Evolutionary conservation across 2,329 filamentous ascomycete species (phyloP).

Genomic region (Aspergillus chevalieri): DNA sequence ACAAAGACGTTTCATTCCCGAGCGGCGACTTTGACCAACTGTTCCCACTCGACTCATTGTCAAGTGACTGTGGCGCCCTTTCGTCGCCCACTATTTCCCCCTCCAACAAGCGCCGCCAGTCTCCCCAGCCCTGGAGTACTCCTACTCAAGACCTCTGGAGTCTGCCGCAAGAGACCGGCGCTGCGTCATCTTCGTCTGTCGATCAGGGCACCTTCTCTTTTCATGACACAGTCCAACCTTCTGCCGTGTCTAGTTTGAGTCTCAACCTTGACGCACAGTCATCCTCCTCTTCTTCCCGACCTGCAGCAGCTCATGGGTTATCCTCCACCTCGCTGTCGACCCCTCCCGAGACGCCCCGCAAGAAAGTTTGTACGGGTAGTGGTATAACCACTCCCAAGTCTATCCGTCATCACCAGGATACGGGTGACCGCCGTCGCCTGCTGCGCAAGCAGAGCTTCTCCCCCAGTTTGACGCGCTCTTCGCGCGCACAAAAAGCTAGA

Average conservation of each 20-base stretch:
- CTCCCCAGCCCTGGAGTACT: constrained; percentile 46
- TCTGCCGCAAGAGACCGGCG: constrained; percentile 45
- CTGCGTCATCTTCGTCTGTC: constrained; percentile 10
- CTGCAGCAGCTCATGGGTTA: constrained; percentile 13
- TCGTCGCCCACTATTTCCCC: constrained; percentile 47
- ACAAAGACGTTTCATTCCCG: constrained; percentile 42
- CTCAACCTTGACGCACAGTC: constrained; percentile 29
- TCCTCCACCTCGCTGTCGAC: constrained; percentile 28
- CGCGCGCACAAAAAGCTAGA: constrained; percentile 40
- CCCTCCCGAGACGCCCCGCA: constrained; percentile 32
- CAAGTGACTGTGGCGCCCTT: constrained; percentile 47
- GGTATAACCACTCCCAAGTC: constrained; percentile 33
- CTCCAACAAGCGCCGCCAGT: constrained; percentile 35
- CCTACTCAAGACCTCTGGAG: constrained; percentile 43
- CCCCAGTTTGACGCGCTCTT: constrained; percentile 52
- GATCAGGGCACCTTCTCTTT: constrained; percentile 28
- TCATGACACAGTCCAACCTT: constrained; percentile 34
- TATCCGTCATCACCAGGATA: constrained; percentile 35
- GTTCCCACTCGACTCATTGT: constrained; percentile 46
- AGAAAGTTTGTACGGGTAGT: constrained; percentile 29
- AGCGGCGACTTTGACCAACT: constrained; percentile 47
- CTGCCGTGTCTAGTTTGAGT: constrained; percentile 26
- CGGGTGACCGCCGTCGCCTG: constrained; percentile 33
- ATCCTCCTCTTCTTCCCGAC: constrained; percentile 5
- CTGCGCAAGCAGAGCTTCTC: constrained; percentile 40